Base-by-base conservation (phyloP, 192 early-diverging fungal genomes). In the Pilobolus umbonatus region DNA sequence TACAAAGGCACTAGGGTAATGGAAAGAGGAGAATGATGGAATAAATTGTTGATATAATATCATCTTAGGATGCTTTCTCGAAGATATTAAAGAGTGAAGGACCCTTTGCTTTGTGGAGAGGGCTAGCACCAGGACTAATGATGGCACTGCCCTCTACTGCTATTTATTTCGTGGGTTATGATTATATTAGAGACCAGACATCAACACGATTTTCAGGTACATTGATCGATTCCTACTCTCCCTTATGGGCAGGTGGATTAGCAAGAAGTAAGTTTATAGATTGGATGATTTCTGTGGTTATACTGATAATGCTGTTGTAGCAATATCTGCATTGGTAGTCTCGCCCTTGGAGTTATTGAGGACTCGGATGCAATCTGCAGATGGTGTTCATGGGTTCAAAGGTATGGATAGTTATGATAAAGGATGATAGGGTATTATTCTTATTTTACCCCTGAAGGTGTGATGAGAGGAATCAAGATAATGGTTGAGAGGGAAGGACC, bases 121-220 rank as follows among this genome's bases (percentile, higher is more conserved):
- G 96, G 0, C 74, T 98, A 31, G 76, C 82, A 22, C 91, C 96
- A 2, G 89, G 93, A 5, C 68, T 98, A 57, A 76, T 87, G 28
- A 93, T 95, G 80, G 92, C 92, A 4, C 79, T 91, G 1, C 96
- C 96, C 0, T 84, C 92, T 1, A 96, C 93, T 0, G 84, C 94
- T 28, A 84, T 96, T 25, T 98, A 98, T 67, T 98, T 93, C 76
- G 84, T 93, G 3, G 96, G 94, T 9, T 98, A 98, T 65, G 96
- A 98, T 69, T 77, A 85, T 29, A 62, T 95, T 24, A 79, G 89
- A 43, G 87, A 88, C 58, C 57, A 66, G 43, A 57, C 76, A 8
- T n/a, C 51, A 46, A 36, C 55, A 61, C 21, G 64, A 39, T 51
- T 52, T 58, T 46, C 61, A 14, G 30, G 73, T 45, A 51, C 76